phyloP scores from a whole-genome alignment of 2,329 filamentous ascomycete species.

The Lachnellula occidentalis region DNA sequence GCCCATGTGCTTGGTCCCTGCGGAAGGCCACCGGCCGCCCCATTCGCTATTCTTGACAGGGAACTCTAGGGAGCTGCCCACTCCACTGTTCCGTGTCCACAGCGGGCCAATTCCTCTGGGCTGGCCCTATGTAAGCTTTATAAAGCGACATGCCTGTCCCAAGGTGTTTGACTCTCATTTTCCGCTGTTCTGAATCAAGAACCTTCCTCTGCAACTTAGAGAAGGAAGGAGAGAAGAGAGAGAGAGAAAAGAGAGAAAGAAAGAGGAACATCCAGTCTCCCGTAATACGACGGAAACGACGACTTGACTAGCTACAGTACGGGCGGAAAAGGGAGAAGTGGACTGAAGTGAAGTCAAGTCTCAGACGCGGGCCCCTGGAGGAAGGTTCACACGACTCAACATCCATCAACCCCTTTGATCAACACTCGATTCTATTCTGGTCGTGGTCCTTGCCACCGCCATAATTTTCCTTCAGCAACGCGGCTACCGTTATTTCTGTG shows the following conservation, averaged over 20 bases:
- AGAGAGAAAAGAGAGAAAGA: background rate
- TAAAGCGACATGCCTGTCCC: constrained; percentile 4
- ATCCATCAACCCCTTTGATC: background rate
- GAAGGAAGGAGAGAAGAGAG: background rate
- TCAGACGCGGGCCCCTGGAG: background rate
- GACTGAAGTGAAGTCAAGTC: background rate
- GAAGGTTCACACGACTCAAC: background rate
- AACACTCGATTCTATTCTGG: constrained; percentile 1
- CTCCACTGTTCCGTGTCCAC: background rate
- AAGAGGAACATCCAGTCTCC: too few species aligned
- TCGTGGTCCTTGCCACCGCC: background rate
- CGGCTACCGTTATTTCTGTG: background rate
- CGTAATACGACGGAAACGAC: background rate
- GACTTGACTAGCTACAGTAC: background rate
- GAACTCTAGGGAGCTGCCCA: background rate
- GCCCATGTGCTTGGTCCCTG: background rate
- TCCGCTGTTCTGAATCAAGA: background rate
- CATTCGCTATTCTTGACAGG: background rate
- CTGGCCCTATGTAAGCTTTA: constrained; percentile 2
- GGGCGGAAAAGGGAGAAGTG: background rate
- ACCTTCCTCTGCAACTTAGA: background rate
- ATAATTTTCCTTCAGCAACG: background rate
- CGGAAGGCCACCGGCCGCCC: background rate
- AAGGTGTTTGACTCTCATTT: background rate
- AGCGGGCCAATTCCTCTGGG: background rate